phyloP scores from a whole-genome alignment of 202 grass and related monocot genomes.

The Dendrocalamus latiflorus region DNA sequence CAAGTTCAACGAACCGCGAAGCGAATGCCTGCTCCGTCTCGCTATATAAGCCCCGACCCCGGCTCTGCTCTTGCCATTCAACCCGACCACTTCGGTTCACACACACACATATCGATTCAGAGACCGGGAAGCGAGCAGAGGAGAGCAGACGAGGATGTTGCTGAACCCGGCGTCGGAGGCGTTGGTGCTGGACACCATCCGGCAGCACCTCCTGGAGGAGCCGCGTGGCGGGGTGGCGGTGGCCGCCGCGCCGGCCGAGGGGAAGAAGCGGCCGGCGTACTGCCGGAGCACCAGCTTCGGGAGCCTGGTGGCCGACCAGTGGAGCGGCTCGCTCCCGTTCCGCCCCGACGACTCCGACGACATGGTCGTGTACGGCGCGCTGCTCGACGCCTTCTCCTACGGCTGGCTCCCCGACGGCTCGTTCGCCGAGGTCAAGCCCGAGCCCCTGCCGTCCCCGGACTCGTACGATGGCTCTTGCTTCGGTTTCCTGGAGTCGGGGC shows the following conservation, averaged over 20 bases:
- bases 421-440: slow-evolving; percentile 43
- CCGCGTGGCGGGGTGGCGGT: background rate
- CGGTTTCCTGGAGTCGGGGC: background rate
- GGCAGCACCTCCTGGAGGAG: slow-evolving; percentile 67
- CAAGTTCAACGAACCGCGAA: slow-evolving; percentile 72
- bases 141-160: background rate
- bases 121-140: background rate
- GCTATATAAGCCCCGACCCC: slow-evolving; percentile 18
- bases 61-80: background rate
- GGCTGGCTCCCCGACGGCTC: slow-evolving; percentile 76
- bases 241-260: background rate
- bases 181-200: slow-evolving; percentile 41
- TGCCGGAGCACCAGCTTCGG: slow-evolving; percentile 69
- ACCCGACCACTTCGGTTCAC: background rate
- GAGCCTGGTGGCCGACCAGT: slow-evolving; percentile 75
- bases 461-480: background rate
- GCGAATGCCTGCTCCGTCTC: background rate
- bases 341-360: slow-evolving; percentile 79
- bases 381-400: slow-evolving; percentile 70
- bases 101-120: background rate
- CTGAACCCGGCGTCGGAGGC: slow-evolving; percentile 29
- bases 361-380: slow-evolving; percentile 82
- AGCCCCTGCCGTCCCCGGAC: slow-evolving; percentile 39
- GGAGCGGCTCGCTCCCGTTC: slow-evolving; percentile 82
- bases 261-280: background rate